Evolutionary conservation across 225 moss, liverwort and hornwort species (phyloP), one percentile per base, ranked within the genome.

Genomic region (Pseudisothecium myosuroides): DNA sequence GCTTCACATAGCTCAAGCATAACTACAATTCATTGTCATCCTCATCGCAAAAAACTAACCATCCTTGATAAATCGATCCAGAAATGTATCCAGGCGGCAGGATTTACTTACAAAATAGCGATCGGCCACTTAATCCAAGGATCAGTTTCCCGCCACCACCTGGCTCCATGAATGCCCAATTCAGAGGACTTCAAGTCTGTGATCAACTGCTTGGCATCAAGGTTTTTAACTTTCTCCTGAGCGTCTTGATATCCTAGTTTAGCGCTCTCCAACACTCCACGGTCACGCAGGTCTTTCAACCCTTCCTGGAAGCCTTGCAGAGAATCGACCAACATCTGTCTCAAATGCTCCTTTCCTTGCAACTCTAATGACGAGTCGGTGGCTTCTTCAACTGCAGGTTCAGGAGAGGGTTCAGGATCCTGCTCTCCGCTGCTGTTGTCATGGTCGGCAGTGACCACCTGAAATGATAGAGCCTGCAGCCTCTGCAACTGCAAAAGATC

Each of bases 61-160:
- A 77, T 34, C 31, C 76, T 39, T 85, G 39, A 49, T 19, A 39
- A 65, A 83, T 28, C 75, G 54, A 77, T 80, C 29, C 69, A 88
- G n/a, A 64, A 85, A 83, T 63, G 29, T 59, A 59, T 59, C 41
- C 61, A 90, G 50, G 86, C 50, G 63, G 88, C 82, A 81, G 47
- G 52, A 21, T 39, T 36, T 63, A 89, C 98, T 95, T 96, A 98
- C 98, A 99, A 97, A 80, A 99, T 91, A 84, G 91, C 96, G 61
- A 99, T 71, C 26, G 98, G 97, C 95, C 97, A 99, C 89, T 97
- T 99, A 76, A 97, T 93, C 98, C 98, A 99, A 68, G 96, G 98
- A 88, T 96, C 92, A 88, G 85, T 71, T 47, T 88, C 89, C 83
- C 90, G 93, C 97, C 96, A 99, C 83, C 92, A 90, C 92, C 92